Base-by-base conservation (phyloP, 345 rosid genomes). In the Citropsis articulata region DNA sequence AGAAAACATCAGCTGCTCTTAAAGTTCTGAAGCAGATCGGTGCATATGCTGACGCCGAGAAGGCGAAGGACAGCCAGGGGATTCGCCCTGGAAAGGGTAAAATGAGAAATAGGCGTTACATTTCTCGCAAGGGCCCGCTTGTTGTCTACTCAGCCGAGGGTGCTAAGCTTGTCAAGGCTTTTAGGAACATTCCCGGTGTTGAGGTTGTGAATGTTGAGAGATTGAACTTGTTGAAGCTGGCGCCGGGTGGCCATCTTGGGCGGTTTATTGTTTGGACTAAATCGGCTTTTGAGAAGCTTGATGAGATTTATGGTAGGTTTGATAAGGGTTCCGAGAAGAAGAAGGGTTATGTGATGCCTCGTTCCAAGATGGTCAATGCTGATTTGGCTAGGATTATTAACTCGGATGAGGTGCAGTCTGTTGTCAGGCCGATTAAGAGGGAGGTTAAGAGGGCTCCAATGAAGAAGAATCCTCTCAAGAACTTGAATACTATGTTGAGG, bases 171-270 rank as follows among this genome's bases (percentile, higher is more conserved):
- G 95, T 91, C n/a, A 92, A 92, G 86, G 97, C 98, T 0, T 96
- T 96, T 80, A 75, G 99, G 72, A 96, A 96, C 79, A 88, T 96
- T 78, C 97, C 99, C 0, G 99, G 99, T 19, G 98, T 96, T 7
- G 99, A 96, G 83, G 86, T 96, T 2, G 93, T 91, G 30, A 95
- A 93, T 48, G 97, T 94, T 2, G 97, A 94, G 74, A 85, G 99
- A 70, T 89, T 96, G 45, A 94, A 90, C 63, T 83, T 96, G 66
- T 78, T 94, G 85, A 96, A 92, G 82, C 84, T 96, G 5, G 98
- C 99, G 27, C 99, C 99, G 7, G 99, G 99, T 79, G 99, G 99
- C 21, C 99, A 96, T 76, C 88, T 96, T 2, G 99, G 99, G 19
- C 78, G 99, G 73, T 92, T 96, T 73, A 91, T 96, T 25, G 90